phyloP scores from a whole-genome alignment of 2,329 filamentous ascomycete genomes.

The Hyphodiscus sp. region DNA sequence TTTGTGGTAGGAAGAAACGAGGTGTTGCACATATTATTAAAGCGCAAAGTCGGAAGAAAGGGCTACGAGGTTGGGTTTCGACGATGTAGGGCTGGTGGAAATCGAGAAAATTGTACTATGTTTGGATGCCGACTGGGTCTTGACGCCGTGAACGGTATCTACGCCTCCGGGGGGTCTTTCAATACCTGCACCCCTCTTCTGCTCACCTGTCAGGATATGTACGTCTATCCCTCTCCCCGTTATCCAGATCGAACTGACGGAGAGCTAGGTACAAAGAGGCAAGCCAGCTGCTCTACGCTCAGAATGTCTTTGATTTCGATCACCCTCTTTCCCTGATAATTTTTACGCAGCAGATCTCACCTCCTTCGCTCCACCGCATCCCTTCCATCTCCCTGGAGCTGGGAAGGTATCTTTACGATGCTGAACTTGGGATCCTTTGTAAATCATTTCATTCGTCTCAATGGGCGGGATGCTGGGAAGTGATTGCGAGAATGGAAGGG shows the following conservation, averaged over 20 bases:
- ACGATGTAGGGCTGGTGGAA: slow-evolving; percentile 3
- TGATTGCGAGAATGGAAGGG: slow-evolving; percentile 6
- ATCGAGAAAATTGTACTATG: slow-evolving; percentile 3
- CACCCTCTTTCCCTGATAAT: slow-evolving; percentile 3
- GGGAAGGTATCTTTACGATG: slow-evolving; percentile 1
- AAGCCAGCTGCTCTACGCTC: slow-evolving; percentile 3
- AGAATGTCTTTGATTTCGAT: slow-evolving; percentile 9
- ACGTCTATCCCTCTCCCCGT: not conserved
- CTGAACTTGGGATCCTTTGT: not conserved
- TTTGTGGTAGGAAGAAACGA: not conserved
- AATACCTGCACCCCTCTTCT: slow-evolving; percentile 2
- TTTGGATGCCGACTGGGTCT: slow-evolving; percentile 3
- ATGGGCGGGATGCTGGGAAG: slow-evolving; percentile 7
- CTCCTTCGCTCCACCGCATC: not conserved
- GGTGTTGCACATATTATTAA: not conserved
- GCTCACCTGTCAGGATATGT: slow-evolving; percentile 6
- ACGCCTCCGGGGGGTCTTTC: not conserved
- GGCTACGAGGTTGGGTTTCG: not conserved
- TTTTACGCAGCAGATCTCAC: not conserved
- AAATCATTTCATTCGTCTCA: not conserved
- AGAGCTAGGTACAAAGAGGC: slow-evolving; percentile 1
- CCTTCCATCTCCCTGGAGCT: not conserved
- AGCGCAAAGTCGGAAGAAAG: not conserved
- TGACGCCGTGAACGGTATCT: slow-evolving; percentile 1
- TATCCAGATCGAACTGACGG: not conserved